Conservation (phyloP, 1,284 basidiomycete species). For the Takashimella koratensis region DNA sequence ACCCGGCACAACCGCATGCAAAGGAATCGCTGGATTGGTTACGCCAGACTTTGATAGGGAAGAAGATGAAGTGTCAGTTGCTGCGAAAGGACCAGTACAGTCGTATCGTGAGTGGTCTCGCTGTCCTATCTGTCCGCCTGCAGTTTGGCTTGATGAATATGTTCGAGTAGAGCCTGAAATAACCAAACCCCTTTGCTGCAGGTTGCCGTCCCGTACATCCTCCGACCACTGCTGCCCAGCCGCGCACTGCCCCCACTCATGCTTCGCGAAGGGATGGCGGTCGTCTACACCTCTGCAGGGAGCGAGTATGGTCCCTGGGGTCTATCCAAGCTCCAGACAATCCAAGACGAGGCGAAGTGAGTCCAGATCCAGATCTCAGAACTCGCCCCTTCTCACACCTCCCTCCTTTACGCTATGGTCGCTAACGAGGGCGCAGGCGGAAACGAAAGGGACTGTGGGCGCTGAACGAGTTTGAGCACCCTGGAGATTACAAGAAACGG, state of each 20-base stretch:
- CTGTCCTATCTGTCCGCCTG: no score
- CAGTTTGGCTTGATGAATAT: no score
- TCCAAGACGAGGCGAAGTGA: constrained; percentile 67
- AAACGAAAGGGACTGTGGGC: constrained; percentile 69
- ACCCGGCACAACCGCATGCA: constrained; percentile 66
- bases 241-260: constrained; percentile 67
- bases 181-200: constrained; percentile 42
- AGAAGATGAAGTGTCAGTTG: constrained; percentile 55
- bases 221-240: constrained; percentile 52
- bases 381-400: neutral
- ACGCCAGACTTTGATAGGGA: constrained; percentile 56
- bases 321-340: constrained; percentile 58
- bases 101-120: constrained; percentile 59
- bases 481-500: constrained; percentile 74
- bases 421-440: constrained; percentile 44
- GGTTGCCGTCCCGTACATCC: constrained; percentile 61
- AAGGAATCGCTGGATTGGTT: constrained; percentile 71
- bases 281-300: constrained; percentile 68
- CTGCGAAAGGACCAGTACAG: constrained; percentile 74
- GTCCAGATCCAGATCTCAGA: constrained; percentile 23
- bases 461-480: constrained; percentile 58
- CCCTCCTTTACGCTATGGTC: neutral
- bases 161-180: neutral
- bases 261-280: constrained; percentile 69
- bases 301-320: constrained; percentile 71